These are phyloP conservation scores for Alternaria consortialis DNA, from an alignment of 2,329 filamentous ascomycete genomes.

Conservation along the genomic window DNA sequence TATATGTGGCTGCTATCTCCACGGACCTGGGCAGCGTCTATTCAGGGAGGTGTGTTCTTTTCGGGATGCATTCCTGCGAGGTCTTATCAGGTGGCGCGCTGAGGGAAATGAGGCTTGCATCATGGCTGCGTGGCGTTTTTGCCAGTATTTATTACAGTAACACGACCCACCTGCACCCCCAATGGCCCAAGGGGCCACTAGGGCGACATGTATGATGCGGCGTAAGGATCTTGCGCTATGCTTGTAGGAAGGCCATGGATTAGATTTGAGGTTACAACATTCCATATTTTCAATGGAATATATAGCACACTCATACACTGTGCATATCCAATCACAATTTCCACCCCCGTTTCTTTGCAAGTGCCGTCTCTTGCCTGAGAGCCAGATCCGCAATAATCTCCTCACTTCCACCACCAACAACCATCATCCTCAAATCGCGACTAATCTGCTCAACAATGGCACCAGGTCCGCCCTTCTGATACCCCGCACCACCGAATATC, in stretches of 20 bases:
- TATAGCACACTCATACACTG: neutral
- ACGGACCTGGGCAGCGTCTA: too few relatives aligned
- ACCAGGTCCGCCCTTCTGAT: slow-evolving; percentile 60
- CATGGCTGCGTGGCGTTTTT: too few relatives aligned
- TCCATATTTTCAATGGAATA: neutral
- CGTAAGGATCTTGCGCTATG: too few relatives aligned
- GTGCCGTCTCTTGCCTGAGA: slow-evolving; percentile 58
- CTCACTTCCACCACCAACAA: slow-evolving; percentile 63
- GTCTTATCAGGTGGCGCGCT: too few relatives aligned
- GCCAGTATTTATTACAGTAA: too few relatives aligned
- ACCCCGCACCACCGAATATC: slow-evolving; percentile 63
- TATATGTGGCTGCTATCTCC: too few relatives aligned
- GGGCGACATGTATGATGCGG: too few relatives aligned
- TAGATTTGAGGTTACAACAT: neutral
- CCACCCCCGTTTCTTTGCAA: slow-evolving; percentile 55
- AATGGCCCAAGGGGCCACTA: too few relatives aligned
- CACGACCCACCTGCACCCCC: too few relatives aligned
- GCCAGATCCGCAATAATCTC: slow-evolving; percentile 64
- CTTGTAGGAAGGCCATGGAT: neutral
- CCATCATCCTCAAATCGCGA: slow-evolving; percentile 63
- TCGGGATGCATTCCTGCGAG: too few relatives aligned
- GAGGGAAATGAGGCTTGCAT: too few relatives aligned
- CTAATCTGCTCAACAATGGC: slow-evolving; percentile 63
- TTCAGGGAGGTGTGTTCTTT: too few relatives aligned
- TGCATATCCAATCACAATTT: slow-evolving; percentile 46